Base-by-base conservation (phyloP, 176 grass and related monocot species). In the Stipa capillata region DNA sequence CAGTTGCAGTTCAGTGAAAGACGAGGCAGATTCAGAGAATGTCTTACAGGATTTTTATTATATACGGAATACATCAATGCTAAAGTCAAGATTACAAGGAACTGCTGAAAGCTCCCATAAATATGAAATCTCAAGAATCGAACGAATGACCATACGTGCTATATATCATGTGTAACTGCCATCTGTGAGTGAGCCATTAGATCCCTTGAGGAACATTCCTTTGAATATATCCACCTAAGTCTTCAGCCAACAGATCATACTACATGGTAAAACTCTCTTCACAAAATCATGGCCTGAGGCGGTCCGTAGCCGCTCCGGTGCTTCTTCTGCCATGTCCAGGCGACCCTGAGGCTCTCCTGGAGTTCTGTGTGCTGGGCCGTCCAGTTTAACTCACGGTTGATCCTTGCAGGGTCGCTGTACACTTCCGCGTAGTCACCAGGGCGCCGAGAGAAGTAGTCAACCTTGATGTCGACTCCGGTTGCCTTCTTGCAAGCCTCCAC, bases 401-500 rank as follows among this genome's bases (percentile, higher is more conserved):
- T 97, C 88, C 73, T 93, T 16, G 86, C 78, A 0, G 94, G 94
- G 29, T 97, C 75, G 17, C 94, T 93, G 76, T 91, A 97, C 62
- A 97, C 94, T 62, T 97, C 94, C 0, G 94, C 94, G 0, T 97
- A 97, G 65, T 97, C 94, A 4, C 94, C 94, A 3, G 94, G 89
- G 34, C 94, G 79, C 42, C 94, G 91, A 1, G 85, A 20, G 57
- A 89, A 93, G 88, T 91, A 93, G 34, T 91, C 89, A 0, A 93
- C 79, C 85, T 93, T 97, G 76, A 93, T 97, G 56, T 89, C 84
- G 25, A 83, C 83, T 44, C 88, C 88, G 4, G 94, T 93, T 35
- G 94, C 94, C 65, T 85, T 85, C 82, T 93, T 97, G 89, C 94
- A 97, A 28, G 94, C 94, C 39, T 93, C 89, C 1, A 97, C 94